Percentiles rank a stretch among this genome's conserved stretches.
phyloP scores from a whole-genome alignment of 1,284 basidiomycete species.

The Spongiforma sp. region DNA sequence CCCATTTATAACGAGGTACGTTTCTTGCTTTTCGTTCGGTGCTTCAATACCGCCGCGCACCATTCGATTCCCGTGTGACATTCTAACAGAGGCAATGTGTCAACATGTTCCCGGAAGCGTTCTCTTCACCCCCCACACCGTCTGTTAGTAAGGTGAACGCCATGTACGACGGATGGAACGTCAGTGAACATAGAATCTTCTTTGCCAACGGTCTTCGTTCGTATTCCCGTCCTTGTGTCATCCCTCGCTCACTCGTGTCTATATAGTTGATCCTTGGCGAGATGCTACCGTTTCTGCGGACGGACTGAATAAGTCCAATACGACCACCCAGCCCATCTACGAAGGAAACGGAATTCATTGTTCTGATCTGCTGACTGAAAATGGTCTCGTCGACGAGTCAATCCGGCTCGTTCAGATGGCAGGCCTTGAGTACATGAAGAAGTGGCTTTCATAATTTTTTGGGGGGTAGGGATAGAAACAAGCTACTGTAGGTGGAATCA shows the following conservation, averaged over 20 bases:
- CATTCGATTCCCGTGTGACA: no score
- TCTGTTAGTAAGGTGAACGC: constrained; percentile 50
- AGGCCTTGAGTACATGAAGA: constrained; percentile 48
- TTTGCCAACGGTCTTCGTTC: constrained; percentile 70
- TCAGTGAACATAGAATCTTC: constrained; percentile 61
- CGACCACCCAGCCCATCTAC: constrained; percentile 57
- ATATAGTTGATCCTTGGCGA: constrained; percentile 73
- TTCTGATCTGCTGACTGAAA: constrained; percentile 56
- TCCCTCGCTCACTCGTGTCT: neutral
- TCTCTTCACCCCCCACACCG: constrained; percentile 46
- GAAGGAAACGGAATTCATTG: constrained; percentile 69
- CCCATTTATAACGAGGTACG: no score
- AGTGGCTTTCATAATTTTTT: constrained; percentile 53
- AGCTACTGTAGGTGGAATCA: no score
- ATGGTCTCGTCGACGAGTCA: constrained; percentile 53
- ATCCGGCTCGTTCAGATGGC: constrained; percentile 57
- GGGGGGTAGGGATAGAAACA: no score
- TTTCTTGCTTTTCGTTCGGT: no score
- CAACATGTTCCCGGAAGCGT: no score
- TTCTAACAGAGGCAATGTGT: no score
- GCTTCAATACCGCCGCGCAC: no score
- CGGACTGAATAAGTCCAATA: constrained; percentile 52
- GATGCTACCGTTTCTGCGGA: constrained; percentile 70
- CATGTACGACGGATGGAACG: constrained; percentile 67
- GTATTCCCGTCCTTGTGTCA: constrained; percentile 22